Conservation (phyloP, 1,139 yeast genomes). For the Blastobotrys persicus region DNA sequence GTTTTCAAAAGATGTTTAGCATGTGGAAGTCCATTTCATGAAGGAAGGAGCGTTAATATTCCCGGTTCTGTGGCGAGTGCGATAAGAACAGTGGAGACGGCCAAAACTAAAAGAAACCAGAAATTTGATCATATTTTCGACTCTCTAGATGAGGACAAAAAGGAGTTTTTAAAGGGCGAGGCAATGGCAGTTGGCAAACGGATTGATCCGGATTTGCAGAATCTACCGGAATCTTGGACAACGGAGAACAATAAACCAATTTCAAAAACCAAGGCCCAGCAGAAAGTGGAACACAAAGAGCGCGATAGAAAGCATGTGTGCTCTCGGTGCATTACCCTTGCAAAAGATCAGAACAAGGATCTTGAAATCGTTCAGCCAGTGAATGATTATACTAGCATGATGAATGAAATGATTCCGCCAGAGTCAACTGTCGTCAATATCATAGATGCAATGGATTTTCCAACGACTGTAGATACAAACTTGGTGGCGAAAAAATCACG, state of each 20-base stretch:
- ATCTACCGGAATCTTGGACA: slow-evolving; percentile 7
- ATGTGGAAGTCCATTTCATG: slow-evolving; percentile 57
- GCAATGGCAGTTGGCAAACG: slow-evolving; percentile 16
- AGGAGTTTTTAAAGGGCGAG: slow-evolving; percentile 21
- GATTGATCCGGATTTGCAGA: slow-evolving; percentile 12
- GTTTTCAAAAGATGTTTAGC: slow-evolving; percentile 30
- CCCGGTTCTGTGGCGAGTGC: slow-evolving; percentile 26
- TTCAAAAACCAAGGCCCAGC: slow-evolving; percentile 13
- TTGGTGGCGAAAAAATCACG: slow-evolving; percentile 36
- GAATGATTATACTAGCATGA: slow-evolving; percentile 19
- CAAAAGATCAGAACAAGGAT: slow-evolving; percentile 16
- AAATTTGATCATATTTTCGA: slow-evolving; percentile 19
- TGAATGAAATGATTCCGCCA: slow-evolving; percentile 47
- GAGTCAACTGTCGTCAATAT: slow-evolving; percentile 57
- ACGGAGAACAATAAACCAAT: slow-evolving; percentile 17
- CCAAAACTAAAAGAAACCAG: slow-evolving; percentile 10
- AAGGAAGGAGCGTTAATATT: slow-evolving; percentile 43
- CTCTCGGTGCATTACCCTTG: slow-evolving; percentile 20
- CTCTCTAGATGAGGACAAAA: slow-evolving; percentile 21
- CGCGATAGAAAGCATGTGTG: slow-evolving; percentile 20
- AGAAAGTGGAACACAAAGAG: slow-evolving; percentile 12
- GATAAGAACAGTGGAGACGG: slow-evolving; percentile 10
- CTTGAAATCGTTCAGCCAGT: slow-evolving; percentile 20
- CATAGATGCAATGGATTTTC: slow-evolving; percentile 67
- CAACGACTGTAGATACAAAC: slow-evolving; percentile 50